These are phyloP conservation scores for Leucogyrophana mollusca DNA, from an alignment of 768 basidiomycete species.

Conservation along the genomic window DNA sequence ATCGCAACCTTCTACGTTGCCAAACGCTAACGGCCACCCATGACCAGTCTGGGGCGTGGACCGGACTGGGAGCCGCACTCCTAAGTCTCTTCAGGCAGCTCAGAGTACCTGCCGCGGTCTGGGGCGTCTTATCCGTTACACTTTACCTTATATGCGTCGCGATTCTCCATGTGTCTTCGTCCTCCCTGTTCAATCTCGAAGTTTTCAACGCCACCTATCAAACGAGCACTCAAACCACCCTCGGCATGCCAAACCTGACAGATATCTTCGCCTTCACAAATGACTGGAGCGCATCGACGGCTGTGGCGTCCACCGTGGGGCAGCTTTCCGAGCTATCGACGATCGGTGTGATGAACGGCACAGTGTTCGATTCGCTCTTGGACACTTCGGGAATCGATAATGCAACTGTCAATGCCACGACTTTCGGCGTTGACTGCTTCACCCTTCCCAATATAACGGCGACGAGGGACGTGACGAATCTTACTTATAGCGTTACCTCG, in stretches of 20 bases:
- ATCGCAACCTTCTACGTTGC: conserved; percentile 3
- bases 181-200: conserved; percentile 6
- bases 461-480: no score
- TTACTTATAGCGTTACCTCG: conserved; percentile 2
- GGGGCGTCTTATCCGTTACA: conserved; percentile 3
- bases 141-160: conserved; percentile 8
- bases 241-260: not conserved
- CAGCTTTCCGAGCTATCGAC: not conserved
- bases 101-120: conserved; percentile 4
- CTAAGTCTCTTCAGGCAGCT: not conserved
- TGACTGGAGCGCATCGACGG: not conserved
- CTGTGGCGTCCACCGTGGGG: not conserved
- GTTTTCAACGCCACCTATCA: not conserved
- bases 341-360: conserved; percentile 5
- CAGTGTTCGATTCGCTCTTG: conserved; percentile 9
- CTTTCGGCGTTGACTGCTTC: conserved; percentile 10
- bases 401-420: conserved; percentile 12
- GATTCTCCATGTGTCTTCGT: conserved; percentile 9
- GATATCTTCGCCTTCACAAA: not conserved
- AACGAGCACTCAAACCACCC: not conserved
- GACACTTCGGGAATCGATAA: conserved; percentile 7
- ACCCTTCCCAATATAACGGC: no score
- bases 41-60: conserved; percentile 13
- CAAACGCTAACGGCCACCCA: conserved; percentile 16
- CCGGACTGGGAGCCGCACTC: conserved; percentile 15